Percentiles rank a stretch among this genome's conserved stretches.
These are phyloP conservation scores for Aureobasidium mangrovei DNA, from an alignment of 2,329 filamentous ascomycete genomes.

Conservation along the genomic window DNA sequence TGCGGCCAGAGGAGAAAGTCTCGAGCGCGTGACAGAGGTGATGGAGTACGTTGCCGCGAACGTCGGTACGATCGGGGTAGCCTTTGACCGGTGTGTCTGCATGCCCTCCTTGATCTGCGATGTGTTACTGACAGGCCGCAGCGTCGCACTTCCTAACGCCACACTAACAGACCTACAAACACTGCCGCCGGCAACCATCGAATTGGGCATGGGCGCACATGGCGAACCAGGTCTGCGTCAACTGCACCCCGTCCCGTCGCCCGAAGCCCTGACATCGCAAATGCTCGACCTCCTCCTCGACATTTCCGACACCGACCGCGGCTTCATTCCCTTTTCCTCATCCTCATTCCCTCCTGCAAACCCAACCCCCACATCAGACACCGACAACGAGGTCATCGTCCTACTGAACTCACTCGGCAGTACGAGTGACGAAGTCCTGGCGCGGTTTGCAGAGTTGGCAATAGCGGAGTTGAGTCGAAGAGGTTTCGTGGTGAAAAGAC, in stretches of 20 bases:
- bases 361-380: not conserved
- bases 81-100: constrained; percentile 26
- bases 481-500: constrained; percentile 26
- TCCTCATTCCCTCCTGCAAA: constrained; percentile 20
- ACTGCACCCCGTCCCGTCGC: constrained; percentile 38
- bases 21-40: constrained; percentile 28
- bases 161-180: constrained; percentile 53
- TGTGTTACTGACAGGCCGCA: constrained; percentile 11
- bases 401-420: constrained; percentile 30
- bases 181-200: constrained; percentile 45
- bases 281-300: constrained; percentile 30
- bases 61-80: constrained; percentile 29
- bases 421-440: constrained; percentile 29
- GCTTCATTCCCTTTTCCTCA: constrained; percentile 29
- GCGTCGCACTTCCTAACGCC: constrained; percentile 34
- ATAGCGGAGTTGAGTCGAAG: constrained; percentile 23
- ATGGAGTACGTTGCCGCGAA: constrained; percentile 31
- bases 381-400: constrained; percentile 27
- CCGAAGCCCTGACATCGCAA: constrained; percentile 25
- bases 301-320: constrained; percentile 26
- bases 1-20: constrained; percentile 28
- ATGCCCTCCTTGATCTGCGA: too few species aligned
- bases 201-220: constrained; percentile 59
- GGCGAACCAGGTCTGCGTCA: constrained; percentile 56
- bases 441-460: constrained; percentile 28